Conservation (phyloP, 2,329 filamentous ascomycete genomes). For the Pseudogymnoascus sp. region DNA sequence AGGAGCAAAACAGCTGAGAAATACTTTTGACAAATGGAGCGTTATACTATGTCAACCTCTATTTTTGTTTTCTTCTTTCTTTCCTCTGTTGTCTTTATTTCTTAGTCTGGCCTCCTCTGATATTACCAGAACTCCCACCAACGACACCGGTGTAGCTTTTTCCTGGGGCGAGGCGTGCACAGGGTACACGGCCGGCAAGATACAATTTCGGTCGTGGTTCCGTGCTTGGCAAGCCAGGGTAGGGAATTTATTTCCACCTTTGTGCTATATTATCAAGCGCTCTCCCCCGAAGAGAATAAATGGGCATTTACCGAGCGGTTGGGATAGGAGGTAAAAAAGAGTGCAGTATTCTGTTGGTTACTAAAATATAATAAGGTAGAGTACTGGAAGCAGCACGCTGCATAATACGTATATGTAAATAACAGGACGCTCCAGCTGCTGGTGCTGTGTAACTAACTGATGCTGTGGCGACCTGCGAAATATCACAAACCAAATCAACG, state of each 20-base stretch:
- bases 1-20: neutral
- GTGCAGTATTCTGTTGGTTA: neutral
- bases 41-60: neutral
- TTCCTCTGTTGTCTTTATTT: neutral
- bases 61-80: neutral
- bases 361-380: neutral
- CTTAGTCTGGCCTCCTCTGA: neutral
- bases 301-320: neutral
- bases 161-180: neutral
- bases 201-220: neutral
- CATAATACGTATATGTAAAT: neutral
- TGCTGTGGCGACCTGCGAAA: neutral
- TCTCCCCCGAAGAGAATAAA: neutral
- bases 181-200: neutral
- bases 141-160: neutral
- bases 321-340: neutral
- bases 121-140: neutral
- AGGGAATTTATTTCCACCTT: neutral
- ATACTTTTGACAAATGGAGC: neutral
- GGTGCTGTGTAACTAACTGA: neutral
- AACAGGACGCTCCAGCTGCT: neutral
- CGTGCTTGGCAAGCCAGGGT: neutral
- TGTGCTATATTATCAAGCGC: neutral
- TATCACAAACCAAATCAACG: no score
- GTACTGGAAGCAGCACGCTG: neutral